Evolutionary conservation across 176 grass and related monocot genomes (phyloP).

Genomic region (Avena atlantica): DNA sequence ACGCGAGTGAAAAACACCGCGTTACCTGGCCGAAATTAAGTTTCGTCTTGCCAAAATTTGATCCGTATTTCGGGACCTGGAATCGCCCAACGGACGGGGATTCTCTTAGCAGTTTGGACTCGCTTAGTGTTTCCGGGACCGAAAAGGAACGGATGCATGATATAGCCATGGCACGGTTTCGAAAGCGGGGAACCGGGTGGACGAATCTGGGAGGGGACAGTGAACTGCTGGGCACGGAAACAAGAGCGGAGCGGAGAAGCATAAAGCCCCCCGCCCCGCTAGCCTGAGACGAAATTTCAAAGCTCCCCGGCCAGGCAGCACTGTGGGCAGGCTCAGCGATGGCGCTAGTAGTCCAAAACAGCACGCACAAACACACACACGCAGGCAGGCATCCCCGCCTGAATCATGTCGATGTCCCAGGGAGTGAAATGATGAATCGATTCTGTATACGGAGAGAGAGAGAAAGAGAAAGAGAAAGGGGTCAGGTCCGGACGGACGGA

Average conservation of each 20-base stretch:
- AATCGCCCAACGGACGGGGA: too few species aligned
- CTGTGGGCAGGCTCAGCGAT: conserved; percentile 36
- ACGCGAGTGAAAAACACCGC: too few species aligned
- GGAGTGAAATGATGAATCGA: conserved; percentile 50
- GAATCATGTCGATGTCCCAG: conserved; percentile 29
- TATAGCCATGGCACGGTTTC: too few species aligned
- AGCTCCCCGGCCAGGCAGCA: conserved; percentile 25
- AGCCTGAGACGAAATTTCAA: conserved; percentile 9
- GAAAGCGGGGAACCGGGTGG: too few species aligned
- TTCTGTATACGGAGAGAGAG: conserved; percentile 7
- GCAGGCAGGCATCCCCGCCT: background rate
- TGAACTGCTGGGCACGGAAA: conserved; percentile 48
- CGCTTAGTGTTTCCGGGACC: too few species aligned
- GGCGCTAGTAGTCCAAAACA: conserved; percentile 55
- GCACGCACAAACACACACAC: conserved; percentile 43
- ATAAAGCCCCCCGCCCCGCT: background rate
- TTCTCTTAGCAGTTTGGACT: too few species aligned
- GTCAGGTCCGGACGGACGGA: background rate
- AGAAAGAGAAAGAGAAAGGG: background rate
- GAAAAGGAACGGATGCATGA: too few species aligned
- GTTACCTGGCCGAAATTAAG: too few species aligned
- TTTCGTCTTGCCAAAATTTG: too few species aligned
- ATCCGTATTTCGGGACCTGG: too few species aligned
- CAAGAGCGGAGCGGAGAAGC: background rate
- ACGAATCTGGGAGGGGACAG: conserved; percentile 21